phyloP scores from a whole-genome alignment of 2,329 filamentous ascomycete species.

The Endoconidiophora polonica region DNA sequence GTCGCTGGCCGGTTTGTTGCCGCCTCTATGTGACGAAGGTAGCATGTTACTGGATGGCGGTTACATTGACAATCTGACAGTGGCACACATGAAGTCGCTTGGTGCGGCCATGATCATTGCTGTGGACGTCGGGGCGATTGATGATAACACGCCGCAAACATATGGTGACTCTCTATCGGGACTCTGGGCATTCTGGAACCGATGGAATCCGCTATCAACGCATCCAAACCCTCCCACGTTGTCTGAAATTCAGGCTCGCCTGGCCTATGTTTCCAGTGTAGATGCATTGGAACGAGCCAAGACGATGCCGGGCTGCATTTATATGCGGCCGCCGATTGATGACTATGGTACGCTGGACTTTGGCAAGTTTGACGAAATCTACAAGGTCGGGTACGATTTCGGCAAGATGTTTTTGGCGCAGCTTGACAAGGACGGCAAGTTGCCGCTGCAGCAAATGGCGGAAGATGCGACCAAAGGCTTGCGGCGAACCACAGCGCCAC shows the following conservation, averaged over 20 bases:
- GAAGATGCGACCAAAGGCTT: slow-evolving; percentile 50
- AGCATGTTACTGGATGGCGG: slow-evolving; percentile 93
- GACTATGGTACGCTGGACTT: slow-evolving; percentile 90
- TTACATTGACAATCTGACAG: slow-evolving; percentile 93
- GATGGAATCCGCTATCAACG: slow-evolving; percentile 89
- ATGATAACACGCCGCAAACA: slow-evolving; percentile 78
- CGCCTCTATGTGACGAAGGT: slow-evolving; percentile 89
- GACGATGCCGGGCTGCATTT: slow-evolving; percentile 74
- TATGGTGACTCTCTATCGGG: slow-evolving; percentile 92
- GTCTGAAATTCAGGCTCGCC: slow-evolving; percentile 83
- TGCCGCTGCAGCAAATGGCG: slow-evolving; percentile 54
- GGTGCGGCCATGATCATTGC: slow-evolving; percentile 92
- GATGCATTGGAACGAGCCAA: slow-evolving; percentile 92
- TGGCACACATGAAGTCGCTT: slow-evolving; percentile 89
- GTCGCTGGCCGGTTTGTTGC: slow-evolving; percentile 83
- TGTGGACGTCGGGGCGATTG: slow-evolving; percentile 80
- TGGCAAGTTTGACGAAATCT: slow-evolving; percentile 95
- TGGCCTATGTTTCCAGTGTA: slow-evolving; percentile 89
- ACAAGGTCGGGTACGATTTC: slow-evolving; percentile 71
- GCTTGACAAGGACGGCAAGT: slow-evolving; percentile 59
- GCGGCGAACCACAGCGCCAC: slow-evolving; percentile 61
- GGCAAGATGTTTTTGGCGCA: slow-evolving; percentile 65
- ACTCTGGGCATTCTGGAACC: slow-evolving; percentile 84
- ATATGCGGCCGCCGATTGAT: slow-evolving; percentile 92
- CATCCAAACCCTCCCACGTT: slow-evolving; percentile 86